Evolutionary conservation across 202 grass and related monocot species (phyloP).

Genomic region (Panicum virgatum): DNA sequence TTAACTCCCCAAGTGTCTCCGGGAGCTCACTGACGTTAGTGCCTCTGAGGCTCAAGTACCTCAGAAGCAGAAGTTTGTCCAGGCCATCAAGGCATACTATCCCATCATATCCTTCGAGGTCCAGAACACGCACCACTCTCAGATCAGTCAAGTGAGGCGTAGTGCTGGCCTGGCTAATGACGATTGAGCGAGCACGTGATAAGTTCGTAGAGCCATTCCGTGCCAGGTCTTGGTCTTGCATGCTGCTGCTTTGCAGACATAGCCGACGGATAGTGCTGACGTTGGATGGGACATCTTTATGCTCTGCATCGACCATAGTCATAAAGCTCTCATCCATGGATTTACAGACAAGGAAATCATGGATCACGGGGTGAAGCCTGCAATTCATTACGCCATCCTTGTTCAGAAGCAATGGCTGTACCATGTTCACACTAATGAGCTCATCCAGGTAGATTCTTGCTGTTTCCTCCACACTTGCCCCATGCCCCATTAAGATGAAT

Average conservation of each 20-base stretch:
- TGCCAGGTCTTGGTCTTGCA: not conserved
- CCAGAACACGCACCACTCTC: not conserved
- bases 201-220: not conserved
- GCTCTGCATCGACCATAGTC: not conserved
- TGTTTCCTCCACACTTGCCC: not conserved
- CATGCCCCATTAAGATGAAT: not conserved
- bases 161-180: not conserved
- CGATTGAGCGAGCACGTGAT: not conserved
- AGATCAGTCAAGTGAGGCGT: not conserved
- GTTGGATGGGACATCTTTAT: not conserved
- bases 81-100: not conserved
- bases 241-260: not conserved
- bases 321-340: not conserved
- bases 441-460: not conserved
- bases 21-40: conserved; percentile 10
- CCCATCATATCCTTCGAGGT: not conserved
- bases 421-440: not conserved
- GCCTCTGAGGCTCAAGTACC: not conserved
- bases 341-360: not conserved
- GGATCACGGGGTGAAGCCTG: not conserved
- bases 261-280: not conserved
- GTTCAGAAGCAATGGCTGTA: not conserved
- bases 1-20: not conserved
- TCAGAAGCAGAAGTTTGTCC: not conserved
- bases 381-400: not conserved